Percentiles rank a stretch among this genome's conserved stretches.
phyloP scores from a whole-genome alignment of 345 rosid genomes.

The Pugionium dolabratum region DNA sequence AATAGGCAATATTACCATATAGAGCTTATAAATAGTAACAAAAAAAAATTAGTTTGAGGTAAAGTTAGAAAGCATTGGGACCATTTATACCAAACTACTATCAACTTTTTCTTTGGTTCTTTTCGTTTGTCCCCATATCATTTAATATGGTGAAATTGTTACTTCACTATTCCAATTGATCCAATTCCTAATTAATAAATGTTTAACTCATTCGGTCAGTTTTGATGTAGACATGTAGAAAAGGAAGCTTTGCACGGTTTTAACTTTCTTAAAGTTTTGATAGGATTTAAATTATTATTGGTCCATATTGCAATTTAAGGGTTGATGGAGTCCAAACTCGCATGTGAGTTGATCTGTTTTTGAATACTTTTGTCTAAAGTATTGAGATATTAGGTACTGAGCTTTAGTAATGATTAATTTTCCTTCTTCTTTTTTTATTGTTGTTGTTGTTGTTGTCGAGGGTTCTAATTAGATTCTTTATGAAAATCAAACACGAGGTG shows the following conservation, averaged over 20 bases:
- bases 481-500: slow-evolving; percentile 30
- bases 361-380: slow-evolving; percentile 31
- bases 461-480: slow-evolving; percentile 28
- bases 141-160: slow-evolving; percentile 36
- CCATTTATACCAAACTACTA: slow-evolving; percentile 34
- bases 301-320: slow-evolving; percentile 18
- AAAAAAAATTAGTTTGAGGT: slow-evolving; percentile 15
- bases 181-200: slow-evolving; percentile 25
- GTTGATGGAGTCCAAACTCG: slow-evolving; percentile 29
- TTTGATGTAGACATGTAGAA: slow-evolving; percentile 37
- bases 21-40: slow-evolving; percentile 21
- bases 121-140: slow-evolving; percentile 35
- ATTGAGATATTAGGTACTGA: slow-evolving; percentile 23
- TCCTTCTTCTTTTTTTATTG: no score
- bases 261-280: slow-evolving; percentile 28
- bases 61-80: slow-evolving; percentile 21
- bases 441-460: slow-evolving; percentile 14
- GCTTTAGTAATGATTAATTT: slow-evolving; percentile 28
- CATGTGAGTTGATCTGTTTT: slow-evolving; percentile 37
- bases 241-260: slow-evolving; percentile 37
- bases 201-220: slow-evolving; percentile 31
- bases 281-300: slow-evolving; percentile 28
- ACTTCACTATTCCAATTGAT: slow-evolving; percentile 25
- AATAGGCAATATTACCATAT: neutral
- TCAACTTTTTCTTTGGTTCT: slow-evolving; percentile 36